A percentile compares a stretch with the other conserved stretches of the same genome.
Conservation (phyloP, 2,329 filamentous ascomycete species). For the Cladobotryum mycophilum region DNA sequence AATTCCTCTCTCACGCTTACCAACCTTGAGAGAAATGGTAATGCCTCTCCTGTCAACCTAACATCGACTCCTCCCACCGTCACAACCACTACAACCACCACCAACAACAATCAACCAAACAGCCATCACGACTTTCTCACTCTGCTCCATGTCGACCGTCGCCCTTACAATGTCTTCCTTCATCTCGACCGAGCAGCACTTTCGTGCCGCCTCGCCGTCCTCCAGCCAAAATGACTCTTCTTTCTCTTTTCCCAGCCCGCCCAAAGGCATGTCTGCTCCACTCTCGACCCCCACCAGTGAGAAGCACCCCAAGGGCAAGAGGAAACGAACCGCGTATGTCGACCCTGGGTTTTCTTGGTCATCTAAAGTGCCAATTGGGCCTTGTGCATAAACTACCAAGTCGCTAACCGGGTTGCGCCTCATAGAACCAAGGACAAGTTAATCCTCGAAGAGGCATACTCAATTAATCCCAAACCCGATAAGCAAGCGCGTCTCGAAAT, state of each 20-base stretch:
- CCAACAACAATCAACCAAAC: constrained; percentile 12
- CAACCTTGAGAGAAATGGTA: constrained; percentile 1
- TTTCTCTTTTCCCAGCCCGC: constrained; percentile 9
- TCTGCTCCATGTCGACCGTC: constrained; percentile 20
- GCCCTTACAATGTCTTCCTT: constrained; percentile 17
- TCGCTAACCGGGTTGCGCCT: constrained; percentile 12
- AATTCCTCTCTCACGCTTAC: neutral
- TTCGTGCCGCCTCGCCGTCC: constrained; percentile 14
- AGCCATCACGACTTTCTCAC: constrained; percentile 4
- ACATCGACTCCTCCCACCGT: constrained; percentile 4
- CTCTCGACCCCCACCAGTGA: constrained; percentile 22
- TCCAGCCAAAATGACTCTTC: constrained; percentile 19
- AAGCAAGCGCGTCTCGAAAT: constrained; percentile 81
- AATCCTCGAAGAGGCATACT: constrained; percentile 80
- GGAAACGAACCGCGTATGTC: constrained; percentile 58
- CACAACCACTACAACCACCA: neutral
- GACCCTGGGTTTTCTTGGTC: neutral
- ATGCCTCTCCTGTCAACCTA: constrained; percentile 10
- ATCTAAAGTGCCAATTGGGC: neutral
- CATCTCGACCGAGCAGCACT: constrained; percentile 20
- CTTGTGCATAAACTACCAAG: constrained; percentile 15
- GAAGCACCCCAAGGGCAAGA: constrained; percentile 53
- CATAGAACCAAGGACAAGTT: constrained; percentile 79
- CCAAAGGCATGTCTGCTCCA: constrained; percentile 14
- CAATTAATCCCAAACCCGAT: constrained; percentile 81